phyloP scores from a whole-genome alignment of 148 eudicot genomes.

The Rhododendron simsii region DNA sequence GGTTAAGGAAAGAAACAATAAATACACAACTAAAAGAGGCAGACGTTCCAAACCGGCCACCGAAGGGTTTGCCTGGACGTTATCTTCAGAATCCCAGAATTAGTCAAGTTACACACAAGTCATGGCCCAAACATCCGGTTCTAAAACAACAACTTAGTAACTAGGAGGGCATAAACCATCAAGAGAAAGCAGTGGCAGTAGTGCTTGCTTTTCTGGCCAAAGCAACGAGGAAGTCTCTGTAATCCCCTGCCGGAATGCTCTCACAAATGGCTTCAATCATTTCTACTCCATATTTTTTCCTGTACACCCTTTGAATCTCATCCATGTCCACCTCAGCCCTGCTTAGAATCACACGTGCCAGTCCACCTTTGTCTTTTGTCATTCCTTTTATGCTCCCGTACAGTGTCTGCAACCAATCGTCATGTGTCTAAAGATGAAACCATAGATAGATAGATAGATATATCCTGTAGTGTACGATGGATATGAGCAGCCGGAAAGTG shows the following conservation, averaged over 20 bases:
- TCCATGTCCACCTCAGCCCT: slow-evolving; percentile 62
- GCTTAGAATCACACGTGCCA: slow-evolving; percentile 58
- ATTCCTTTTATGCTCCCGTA: slow-evolving; percentile 28
- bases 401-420: slow-evolving; percentile 22
- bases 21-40: not conserved
- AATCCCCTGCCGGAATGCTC: slow-evolving; percentile 27
- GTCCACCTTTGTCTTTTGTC: slow-evolving; percentile 30
- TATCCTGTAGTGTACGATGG: not conserved
- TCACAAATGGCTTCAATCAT: slow-evolving; percentile 40
- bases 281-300: slow-evolving; percentile 27
- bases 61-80: not conserved
- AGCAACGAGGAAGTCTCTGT: slow-evolving; percentile 34
- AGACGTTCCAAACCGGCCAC: too few species aligned
- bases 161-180: not conserved
- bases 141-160: not conserved
- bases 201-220: slow-evolving; percentile 16
- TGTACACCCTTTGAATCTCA: slow-evolving; percentile 44
- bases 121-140: not conserved
- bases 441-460: not conserved
- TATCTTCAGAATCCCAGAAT: too few species aligned
- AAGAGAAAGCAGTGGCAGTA: not conserved
- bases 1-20: not conserved
- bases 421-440: not conserved
- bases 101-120: too few species aligned
- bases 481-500: not conserved